phyloP scores from a whole-genome alignment of 495 filamentous ascomycete genomes.

The Hypoxylon crocopeplum region DNA sequence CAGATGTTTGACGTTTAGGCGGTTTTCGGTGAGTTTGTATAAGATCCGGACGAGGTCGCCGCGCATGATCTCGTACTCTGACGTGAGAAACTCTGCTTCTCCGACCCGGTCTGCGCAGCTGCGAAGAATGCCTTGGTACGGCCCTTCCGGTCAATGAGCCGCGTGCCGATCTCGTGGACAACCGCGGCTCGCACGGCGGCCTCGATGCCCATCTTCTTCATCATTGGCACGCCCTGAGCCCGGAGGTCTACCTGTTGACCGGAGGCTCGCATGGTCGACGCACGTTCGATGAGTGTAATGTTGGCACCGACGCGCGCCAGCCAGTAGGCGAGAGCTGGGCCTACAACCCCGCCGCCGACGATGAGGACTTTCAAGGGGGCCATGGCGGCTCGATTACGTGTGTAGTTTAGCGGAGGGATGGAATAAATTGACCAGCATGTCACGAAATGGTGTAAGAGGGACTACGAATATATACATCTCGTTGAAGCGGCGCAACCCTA shows the following conservation, averaged over 20 bases:
- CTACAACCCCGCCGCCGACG: constrained; percentile 88
- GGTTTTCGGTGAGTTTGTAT: constrained; percentile 36
- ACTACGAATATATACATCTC: no score
- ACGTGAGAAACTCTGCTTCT: constrained; percentile 46
- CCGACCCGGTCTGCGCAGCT: no score
- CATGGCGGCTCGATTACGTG: no score
- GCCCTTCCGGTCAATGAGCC: constrained; percentile 48
- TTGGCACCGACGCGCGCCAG: constrained; percentile 43
- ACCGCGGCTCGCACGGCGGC: constrained; percentile 46
- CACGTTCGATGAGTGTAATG: constrained; percentile 59
- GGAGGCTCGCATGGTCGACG: constrained; percentile 45
- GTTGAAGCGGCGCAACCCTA: no score
- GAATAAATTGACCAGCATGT: no score
- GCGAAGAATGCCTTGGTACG: no score
- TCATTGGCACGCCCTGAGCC: constrained; percentile 49
- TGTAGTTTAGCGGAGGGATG: no score
- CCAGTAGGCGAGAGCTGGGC: constrained; percentile 72
- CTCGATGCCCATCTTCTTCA: constrained; percentile 58
- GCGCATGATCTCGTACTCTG: constrained; percentile 62
- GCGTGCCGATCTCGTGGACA: constrained; percentile 47
- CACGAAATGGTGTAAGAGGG: no score
- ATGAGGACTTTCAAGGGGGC: constrained; percentile 63
- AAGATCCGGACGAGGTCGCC: constrained; percentile 55
- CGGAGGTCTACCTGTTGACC: constrained; percentile 61
- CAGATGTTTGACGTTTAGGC: not conserved